phyloP scores from a whole-genome alignment of 495 filamentous ascomycete genomes.

The Achaetomiella virescens region DNA sequence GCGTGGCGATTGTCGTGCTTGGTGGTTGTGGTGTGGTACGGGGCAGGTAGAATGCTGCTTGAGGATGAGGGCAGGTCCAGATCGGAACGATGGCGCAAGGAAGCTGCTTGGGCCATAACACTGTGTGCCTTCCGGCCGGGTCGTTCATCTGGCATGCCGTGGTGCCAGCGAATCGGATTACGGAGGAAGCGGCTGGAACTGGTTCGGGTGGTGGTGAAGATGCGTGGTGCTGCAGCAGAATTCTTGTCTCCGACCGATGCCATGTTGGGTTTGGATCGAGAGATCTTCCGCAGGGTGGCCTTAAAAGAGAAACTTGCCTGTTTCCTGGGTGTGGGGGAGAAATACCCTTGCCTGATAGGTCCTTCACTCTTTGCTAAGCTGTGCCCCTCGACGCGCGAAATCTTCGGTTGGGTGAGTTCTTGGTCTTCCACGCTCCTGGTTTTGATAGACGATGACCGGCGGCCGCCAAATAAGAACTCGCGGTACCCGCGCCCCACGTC shows the following conservation, averaged over 20 bases:
- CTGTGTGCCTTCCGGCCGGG: too few species aligned
- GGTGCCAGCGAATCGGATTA: background rate
- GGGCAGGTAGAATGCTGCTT: background rate
- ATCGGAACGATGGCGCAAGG: too few species aligned
- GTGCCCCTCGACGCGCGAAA: background rate
- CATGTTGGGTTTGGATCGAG: background rate
- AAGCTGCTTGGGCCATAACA: too few species aligned
- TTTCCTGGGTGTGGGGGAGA: background rate
- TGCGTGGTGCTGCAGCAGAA: background rate
- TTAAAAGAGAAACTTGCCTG: slow-evolving; percentile 3
- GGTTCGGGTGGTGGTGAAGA: slow-evolving; percentile 3
- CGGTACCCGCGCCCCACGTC: slow-evolving; percentile 17
- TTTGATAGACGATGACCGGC: background rate
- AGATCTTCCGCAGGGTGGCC: slow-evolving; percentile 5
- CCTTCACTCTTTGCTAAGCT: background rate
- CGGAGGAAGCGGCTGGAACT: slow-evolving; percentile 3
- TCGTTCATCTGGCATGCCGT: too few species aligned
- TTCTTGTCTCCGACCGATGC: background rate
- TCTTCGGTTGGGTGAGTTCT: background rate
- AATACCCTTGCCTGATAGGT: background rate
- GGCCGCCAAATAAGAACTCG: slow-evolving; percentile 8
- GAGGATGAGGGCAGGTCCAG: too few species aligned
- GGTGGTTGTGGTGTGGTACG: background rate
- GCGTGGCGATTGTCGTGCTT: too few species aligned
- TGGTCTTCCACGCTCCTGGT: background rate